phyloP scores from a whole-genome alignment of 441 rosid genomes.

The Melastoma candidum region DNA sequence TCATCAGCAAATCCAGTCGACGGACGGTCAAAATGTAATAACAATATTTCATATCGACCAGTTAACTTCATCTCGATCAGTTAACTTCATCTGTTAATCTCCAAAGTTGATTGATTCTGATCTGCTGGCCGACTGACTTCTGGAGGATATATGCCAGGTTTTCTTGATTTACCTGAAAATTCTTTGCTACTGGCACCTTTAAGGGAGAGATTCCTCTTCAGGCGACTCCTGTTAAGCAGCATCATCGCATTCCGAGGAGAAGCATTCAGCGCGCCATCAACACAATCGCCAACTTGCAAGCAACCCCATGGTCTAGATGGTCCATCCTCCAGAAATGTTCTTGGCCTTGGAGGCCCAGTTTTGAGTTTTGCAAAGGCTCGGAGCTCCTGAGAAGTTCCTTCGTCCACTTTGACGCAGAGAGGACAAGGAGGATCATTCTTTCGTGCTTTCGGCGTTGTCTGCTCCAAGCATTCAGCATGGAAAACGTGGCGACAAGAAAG shows the following conservation, averaged over 20 bases:
- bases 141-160: constrained; percentile 25
- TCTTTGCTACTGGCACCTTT: constrained; percentile 47
- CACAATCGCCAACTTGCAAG: constrained; percentile 41
- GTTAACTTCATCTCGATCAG: no score
- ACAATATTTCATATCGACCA: no score
- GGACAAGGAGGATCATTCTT: constrained; percentile 55
- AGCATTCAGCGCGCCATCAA: constrained; percentile 32
- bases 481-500: constrained; percentile 49
- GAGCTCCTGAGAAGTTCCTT: constrained; percentile 22
- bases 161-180: constrained; percentile 44
- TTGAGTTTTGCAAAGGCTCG: constrained; percentile 16
- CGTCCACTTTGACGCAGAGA: constrained; percentile 30
- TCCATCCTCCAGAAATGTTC: constrained; percentile 31
- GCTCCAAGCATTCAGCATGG: constrained; percentile 60
- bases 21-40: no score
- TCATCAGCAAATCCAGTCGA: no score
- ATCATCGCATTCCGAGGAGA: constrained; percentile 30
- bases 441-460: constrained; percentile 29
- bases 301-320: constrained; percentile 53
- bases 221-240: constrained; percentile 30
- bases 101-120: constrained; percentile 7
- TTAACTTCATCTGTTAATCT: no score
- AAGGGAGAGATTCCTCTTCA: constrained; percentile 39
- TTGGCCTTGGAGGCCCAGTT: constrained; percentile 24
- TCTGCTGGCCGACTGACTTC: constrained; percentile 24